phyloP scores from a whole-genome alignment of 2,329 filamentous ascomycete genomes.

The Microascus cirrosus region DNA sequence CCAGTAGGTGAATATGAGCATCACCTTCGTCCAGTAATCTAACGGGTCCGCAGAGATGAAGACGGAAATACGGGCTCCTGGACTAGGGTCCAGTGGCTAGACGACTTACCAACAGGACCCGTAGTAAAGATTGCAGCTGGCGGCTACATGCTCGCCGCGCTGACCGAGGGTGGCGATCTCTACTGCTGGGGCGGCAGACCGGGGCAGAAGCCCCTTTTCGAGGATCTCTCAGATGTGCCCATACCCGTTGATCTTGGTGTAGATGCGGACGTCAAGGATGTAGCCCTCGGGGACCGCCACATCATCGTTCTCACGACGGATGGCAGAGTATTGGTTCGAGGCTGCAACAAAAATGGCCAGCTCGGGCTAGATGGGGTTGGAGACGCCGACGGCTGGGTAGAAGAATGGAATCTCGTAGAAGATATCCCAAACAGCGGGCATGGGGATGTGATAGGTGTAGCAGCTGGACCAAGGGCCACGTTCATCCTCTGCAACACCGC shows the following conservation, averaged over 20 bases:
- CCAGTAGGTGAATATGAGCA: background rate
- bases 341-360: slow-evolving; percentile 47
- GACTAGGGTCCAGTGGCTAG: slow-evolving; percentile 33
- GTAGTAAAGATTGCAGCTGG: slow-evolving; percentile 43
- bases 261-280: slow-evolving; percentile 38
- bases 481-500: slow-evolving; percentile 24
- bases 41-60: slow-evolving; percentile 26
- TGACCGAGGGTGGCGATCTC: slow-evolving; percentile 45
- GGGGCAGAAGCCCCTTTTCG: slow-evolving; percentile 5
- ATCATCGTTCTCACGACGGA: slow-evolving; percentile 41
- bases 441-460: slow-evolving; percentile 25
- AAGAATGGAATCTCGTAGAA: slow-evolving; percentile 23
- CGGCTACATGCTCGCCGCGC: slow-evolving; percentile 45
- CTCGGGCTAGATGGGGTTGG: slow-evolving; percentile 30
- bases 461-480: slow-evolving; percentile 35
- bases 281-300: slow-evolving; percentile 47
- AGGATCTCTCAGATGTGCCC: slow-evolving; percentile 16
- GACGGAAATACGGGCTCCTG: slow-evolving; percentile 20
- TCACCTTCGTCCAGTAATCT: background rate
- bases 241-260: slow-evolving; percentile 31
- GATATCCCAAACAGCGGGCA: slow-evolving; percentile 14
- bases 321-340: slow-evolving; percentile 41
- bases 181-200: slow-evolving; percentile 46
- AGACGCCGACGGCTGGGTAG: slow-evolving; percentile 6
- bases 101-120: slow-evolving; percentile 34